phyloP scores from a whole-genome alignment of 345 rosid genomes.

The Syzygium oleosum region DNA sequence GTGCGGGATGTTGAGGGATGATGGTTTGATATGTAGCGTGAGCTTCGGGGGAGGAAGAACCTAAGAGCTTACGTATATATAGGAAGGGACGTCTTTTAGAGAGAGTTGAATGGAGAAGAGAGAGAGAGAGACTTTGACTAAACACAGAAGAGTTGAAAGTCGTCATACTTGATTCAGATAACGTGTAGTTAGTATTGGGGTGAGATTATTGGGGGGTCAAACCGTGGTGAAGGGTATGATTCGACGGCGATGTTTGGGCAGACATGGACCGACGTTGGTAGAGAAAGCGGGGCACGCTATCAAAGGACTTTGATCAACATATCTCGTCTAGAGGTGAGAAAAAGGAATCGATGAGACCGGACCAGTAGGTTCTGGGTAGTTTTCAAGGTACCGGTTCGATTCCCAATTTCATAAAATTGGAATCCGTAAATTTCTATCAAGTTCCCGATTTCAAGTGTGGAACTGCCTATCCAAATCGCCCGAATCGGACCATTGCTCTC shows the following conservation, averaged over 20 bases:
- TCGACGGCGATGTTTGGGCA: neutral
- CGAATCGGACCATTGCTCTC: fast-evolving
- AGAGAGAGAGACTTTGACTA: neutral
- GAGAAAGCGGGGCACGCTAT: neutral
- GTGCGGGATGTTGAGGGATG: neutral
- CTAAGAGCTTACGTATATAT: neutral
- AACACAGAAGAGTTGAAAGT: neutral
- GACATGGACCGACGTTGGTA: neutral
- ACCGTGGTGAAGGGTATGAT: neutral
- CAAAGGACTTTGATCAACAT: neutral
- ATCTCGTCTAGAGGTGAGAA: no score
- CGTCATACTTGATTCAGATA: neutral
- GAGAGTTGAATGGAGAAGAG: neutral
- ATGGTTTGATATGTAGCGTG: neutral
- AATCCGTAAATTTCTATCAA: no score
- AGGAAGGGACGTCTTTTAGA: neutral
- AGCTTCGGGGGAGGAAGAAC: neutral
- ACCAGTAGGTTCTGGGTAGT: no score
- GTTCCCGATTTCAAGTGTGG: no score
- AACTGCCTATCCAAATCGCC: fast-evolving
- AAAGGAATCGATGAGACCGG: no score
- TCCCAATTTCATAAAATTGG: no score
- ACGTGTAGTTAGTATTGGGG: neutral
- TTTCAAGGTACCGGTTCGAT: no score
- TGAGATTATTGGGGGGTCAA: neutral